Base-by-base conservation (phyloP, 257 asterid genomes). In the Linderniella brevidens region DNA sequence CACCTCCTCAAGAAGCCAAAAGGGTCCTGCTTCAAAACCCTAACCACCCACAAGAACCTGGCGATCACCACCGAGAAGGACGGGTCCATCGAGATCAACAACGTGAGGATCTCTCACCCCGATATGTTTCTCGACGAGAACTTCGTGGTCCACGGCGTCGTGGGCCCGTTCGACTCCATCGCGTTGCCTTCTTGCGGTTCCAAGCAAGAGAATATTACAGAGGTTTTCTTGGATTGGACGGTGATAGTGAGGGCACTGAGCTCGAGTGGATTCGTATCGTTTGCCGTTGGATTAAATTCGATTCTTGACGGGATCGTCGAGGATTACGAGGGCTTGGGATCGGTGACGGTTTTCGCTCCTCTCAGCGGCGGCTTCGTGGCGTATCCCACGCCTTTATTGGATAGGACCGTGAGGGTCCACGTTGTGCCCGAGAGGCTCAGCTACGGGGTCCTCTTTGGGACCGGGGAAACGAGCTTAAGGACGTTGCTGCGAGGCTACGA, bases 61-160 rank as follows among this genome's bases (percentile, higher is more conserved):
- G 60, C 42, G 13, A 52, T 86, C 63, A 81, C 87, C 63, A 81
- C 87, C 19, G 60, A 56, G 13, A 60, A 17, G 4, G 73, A 74
- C 37, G 68, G 67, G 19, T 29, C 59, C 10, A 11, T 86, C 9
- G 50, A 15, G 70, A 74, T 86, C 70, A 86, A 86, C 67, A 44
- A 62, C 41, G 76, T 75, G 48, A 17, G 41, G 68, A 37, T 86
- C 45, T 61, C 93, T 13, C 76, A 86, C 49, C 92, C 77, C 11
- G 88, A 81, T 49, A 3, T 86, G 61, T 86, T 81, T 54, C 75
- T 78, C 46, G 67, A 56, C 41, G 82, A 68, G 18, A 57, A 67
- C 38, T 18, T 81, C 8, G 63, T 79, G 1, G 71, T 85, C 10
- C 93, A 85, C 59, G 96, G 93, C 3, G 74, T 86, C 37, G 41